phyloP scores from a whole-genome alignment of 2,329 filamentous ascomycete genomes.

The Stachybotrys chlorohalonatus region DNA sequence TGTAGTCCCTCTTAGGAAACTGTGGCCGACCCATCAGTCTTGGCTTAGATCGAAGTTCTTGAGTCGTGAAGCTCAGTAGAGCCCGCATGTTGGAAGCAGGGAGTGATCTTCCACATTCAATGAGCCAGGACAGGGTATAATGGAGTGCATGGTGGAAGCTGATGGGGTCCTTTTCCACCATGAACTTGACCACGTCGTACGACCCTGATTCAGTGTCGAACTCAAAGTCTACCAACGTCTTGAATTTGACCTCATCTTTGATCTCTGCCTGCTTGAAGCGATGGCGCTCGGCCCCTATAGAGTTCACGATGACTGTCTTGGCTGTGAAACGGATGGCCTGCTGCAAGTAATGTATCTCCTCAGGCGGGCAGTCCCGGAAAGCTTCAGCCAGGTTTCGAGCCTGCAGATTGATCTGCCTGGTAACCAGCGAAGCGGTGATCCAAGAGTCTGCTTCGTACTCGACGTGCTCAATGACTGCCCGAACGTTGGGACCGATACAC shows the following conservation, averaged over 20 bases:
- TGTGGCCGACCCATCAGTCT: constrained; percentile 51
- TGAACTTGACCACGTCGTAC: constrained; percentile 72
- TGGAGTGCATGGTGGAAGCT: constrained; percentile 97
- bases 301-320: constrained; percentile 79
- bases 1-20: constrained; percentile 48
- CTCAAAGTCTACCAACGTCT: constrained; percentile 66
- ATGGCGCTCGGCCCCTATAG: constrained; percentile 76
- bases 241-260: constrained; percentile 78
- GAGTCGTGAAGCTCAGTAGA: constrained; percentile 62
- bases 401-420: constrained; percentile 86
- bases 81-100: constrained; percentile 55
- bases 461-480: constrained; percentile 89
- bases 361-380: constrained; percentile 61
- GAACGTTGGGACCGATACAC: constrained; percentile 86
- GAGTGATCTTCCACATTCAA: constrained; percentile 80
- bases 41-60: constrained; percentile 58
- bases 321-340: constrained; percentile 66
- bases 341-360: constrained; percentile 57
- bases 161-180: constrained; percentile 81
- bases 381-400: constrained; percentile 83
- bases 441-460: constrained; percentile 98
- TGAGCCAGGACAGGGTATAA: constrained; percentile 91
- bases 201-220: constrained; percentile 54
- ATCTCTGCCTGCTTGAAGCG: constrained; percentile 83
- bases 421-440: constrained; percentile 93